A percentile compares a stretch with the other conserved stretches of the same genome.
These are phyloP conservation scores for Lenzites betulinus DNA, from an alignment of 768 basidiomycete species.

Conservation along the genomic window DNA sequence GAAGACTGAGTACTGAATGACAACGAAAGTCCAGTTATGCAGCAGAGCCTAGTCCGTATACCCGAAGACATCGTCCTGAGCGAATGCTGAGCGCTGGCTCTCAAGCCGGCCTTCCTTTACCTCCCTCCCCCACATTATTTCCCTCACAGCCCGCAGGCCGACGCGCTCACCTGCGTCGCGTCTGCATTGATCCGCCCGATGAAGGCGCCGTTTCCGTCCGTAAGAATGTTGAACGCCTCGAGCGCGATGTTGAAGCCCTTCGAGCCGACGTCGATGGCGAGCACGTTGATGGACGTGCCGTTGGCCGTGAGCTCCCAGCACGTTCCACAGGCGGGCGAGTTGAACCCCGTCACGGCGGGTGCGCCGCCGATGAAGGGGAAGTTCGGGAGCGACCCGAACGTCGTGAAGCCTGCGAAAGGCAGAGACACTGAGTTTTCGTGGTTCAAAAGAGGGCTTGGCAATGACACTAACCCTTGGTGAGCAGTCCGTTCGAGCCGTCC, in stretches of 20 bases:
- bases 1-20: too few species aligned
- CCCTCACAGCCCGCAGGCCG: background rate
- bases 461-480: conserved; percentile 26
- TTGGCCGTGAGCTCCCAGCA: conserved; percentile 62
- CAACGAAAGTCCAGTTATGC: background rate
- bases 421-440: background rate
- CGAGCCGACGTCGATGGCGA: conserved; percentile 53
- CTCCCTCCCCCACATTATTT: background rate
- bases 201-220: conserved; percentile 25
- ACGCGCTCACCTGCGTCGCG: conserved; percentile 1
- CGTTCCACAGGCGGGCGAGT: conserved; percentile 56
- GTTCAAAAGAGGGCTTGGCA: too few species aligned
- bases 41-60: background rate
- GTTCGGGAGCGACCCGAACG: conserved; percentile 51
- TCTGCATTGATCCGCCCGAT: conserved; percentile 9
- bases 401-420: conserved; percentile 38
- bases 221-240: conserved; percentile 34
- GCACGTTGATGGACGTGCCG: conserved; percentile 43
- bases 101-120: background rate
- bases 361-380: conserved; percentile 66
- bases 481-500: conserved; percentile 53
- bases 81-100: background rate
- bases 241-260: conserved; percentile 42
- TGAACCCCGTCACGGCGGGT: conserved; percentile 49
- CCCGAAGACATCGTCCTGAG: background rate